Percentiles rank a stretch among this genome's conserved stretches.
These are phyloP conservation scores for Penicillium verhagenii DNA, from an alignment of 495 filamentous ascomycete genomes.

Conservation along the genomic window DNA sequence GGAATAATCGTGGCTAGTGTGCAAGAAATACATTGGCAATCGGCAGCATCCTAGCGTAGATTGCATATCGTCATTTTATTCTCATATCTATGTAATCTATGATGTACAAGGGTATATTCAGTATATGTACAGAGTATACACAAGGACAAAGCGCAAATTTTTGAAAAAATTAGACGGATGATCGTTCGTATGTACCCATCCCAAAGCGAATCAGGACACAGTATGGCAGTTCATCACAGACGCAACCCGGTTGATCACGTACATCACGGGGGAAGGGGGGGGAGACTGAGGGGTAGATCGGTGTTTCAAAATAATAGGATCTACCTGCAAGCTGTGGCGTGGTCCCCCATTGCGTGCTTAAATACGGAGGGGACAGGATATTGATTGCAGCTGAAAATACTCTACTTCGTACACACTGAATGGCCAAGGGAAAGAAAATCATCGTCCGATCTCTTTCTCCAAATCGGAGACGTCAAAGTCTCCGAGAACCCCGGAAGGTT, in stretches of 20 bases:
- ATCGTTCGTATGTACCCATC: background rate
- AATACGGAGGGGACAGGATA: too few relatives aligned
- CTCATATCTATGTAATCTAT: too few relatives aligned
- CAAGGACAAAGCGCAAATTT: background rate
- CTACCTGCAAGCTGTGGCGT: conserved; percentile 14
- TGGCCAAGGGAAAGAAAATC: too few relatives aligned
- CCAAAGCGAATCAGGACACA: background rate
- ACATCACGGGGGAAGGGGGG: conserved; percentile 16
- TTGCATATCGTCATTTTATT: conserved; percentile 21
- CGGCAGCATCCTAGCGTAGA: conserved; percentile 8
- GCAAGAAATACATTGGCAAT: background rate
- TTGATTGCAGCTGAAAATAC: background rate
- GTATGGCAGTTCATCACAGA: background rate
- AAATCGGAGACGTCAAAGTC: conserved; percentile 11
- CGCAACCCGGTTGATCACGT: conserved; percentile 14
- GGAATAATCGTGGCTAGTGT: conserved; percentile 4
- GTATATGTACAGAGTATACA: background rate
- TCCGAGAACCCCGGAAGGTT: background rate
- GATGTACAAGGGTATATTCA: background rate
- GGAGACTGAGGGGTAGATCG: too few relatives aligned
- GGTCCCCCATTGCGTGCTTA: conserved; percentile 23
- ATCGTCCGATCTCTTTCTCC: conserved; percentile 6
- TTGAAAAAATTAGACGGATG: background rate
- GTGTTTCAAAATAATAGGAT: conserved; percentile 22
- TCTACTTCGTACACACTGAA: too few relatives aligned